phyloP scores from a whole-genome alignment of 2,329 filamentous ascomycete genomes.

The Pseudogymnoascus sp. region DNA sequence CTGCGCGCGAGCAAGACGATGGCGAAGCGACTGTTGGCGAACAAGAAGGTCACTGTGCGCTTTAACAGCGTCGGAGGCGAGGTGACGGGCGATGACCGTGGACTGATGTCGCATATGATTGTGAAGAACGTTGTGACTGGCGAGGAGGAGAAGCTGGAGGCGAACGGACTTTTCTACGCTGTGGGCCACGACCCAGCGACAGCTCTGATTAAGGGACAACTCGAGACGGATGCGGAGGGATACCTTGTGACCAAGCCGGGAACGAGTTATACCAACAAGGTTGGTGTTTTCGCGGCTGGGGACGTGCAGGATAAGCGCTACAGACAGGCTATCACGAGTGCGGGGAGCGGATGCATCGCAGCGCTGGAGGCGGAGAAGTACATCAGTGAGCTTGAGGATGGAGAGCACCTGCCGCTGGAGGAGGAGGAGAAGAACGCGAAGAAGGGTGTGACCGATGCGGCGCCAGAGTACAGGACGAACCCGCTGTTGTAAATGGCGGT shows the following conservation, averaged over 20 bases:
- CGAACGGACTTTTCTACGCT: conserved; percentile 93
- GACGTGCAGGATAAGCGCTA: conserved; percentile 99
- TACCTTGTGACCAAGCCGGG: conserved; percentile 88
- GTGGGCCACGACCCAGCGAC: conserved; percentile 95
- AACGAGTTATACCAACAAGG: conserved; percentile 76
- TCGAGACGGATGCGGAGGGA: conserved; percentile 80
- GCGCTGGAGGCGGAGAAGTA: conserved; percentile 94
- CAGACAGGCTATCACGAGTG: conserved; percentile 94
- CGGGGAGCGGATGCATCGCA: conserved; percentile 86
- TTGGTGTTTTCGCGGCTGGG: conserved; percentile 91
- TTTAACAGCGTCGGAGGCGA: conserved; percentile 78
- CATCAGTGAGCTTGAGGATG: conserved; percentile 54
- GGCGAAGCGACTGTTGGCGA: conserved; percentile 69
- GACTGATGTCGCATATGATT: conserved; percentile 80
- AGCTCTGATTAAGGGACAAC: conserved; percentile 77
- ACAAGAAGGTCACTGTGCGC: conserved; percentile 84
- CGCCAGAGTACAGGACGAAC: conserved; percentile 55
- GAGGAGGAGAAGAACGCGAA: conserved; percentile 32
- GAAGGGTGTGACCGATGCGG: conserved; percentile 42
- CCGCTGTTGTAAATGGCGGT: conserved; percentile 45
- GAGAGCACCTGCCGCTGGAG: neutral
- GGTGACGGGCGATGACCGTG: conserved; percentile 75
- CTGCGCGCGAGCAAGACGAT: conserved; percentile 87
- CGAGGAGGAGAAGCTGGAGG: conserved; percentile 72
- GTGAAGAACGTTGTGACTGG: conserved; percentile 73